Conservation (phyloP, 495 filamentous ascomycete genomes). For the Daldinia bambusicola region DNA sequence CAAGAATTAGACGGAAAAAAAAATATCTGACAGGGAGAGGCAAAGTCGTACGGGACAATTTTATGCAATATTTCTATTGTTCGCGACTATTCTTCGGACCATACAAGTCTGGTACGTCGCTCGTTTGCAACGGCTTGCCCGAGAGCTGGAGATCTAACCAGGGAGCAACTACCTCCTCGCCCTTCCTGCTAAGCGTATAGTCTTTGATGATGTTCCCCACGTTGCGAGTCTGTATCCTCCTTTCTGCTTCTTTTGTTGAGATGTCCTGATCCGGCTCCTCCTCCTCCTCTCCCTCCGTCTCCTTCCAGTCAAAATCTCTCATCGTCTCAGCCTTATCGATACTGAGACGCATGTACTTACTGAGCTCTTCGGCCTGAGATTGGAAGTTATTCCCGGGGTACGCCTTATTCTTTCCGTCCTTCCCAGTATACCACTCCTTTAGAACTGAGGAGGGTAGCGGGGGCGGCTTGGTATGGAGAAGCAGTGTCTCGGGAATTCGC, state of each 20-base stretch:
- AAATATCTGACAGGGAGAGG: no score
- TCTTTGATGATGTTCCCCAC: conserved; percentile 13
- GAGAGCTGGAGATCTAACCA: conserved; percentile 31
- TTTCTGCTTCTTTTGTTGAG: conserved; percentile 14
- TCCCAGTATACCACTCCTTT: conserved; percentile 6
- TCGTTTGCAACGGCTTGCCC: no score
- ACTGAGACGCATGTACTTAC: conserved; percentile 51
- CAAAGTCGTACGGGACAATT: no score
- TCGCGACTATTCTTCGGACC: no score
- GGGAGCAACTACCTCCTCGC: conserved; percentile 24
- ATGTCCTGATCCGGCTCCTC: no score
- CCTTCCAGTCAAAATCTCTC: conserved; percentile 20
- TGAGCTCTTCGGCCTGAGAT: conserved; percentile 52
- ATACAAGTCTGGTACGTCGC: no score
- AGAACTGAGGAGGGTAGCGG: conserved; percentile 3
- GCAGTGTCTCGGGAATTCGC: conserved; percentile 50
- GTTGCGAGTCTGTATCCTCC: conserved; percentile 33
- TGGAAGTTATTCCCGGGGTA: conserved; percentile 46
- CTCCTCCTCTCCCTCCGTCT: no score
- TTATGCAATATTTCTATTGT: no score
- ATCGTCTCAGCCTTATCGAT: conserved; percentile 50
- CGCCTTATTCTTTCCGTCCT: neutral
- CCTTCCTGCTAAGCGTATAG: conserved; percentile 10
- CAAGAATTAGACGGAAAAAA: no score
- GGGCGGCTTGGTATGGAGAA: conserved; percentile 48